Evolutionary conservation across 805 yeast species (phyloP), one percentile per base, ranked within the genome.

Genomic region (Schwanniomyces vanrijiae): DNA sequence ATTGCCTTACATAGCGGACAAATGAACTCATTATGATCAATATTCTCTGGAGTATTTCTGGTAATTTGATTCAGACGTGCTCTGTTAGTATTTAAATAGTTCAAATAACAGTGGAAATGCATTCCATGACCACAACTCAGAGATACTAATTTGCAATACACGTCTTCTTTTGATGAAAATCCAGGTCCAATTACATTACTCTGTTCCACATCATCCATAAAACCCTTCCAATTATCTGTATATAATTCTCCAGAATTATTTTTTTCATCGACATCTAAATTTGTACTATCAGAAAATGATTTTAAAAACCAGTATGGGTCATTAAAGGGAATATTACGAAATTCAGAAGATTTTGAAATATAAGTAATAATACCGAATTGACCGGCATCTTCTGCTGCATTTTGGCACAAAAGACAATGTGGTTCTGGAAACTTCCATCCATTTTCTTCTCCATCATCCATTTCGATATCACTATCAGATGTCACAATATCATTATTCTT

Each of bases 41-140:
- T 66, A 51, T 87, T 82, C 52, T 86, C 96, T 0, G 96, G 96
- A 4, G 84, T 73, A 42, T 91, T 88, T 59, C 96, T 75, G 0
- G 96, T 88, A 28, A 90, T 81, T 59, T 90, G 96, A 14, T 77
- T 81, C 55, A 79, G 82, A 13, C 84, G 76, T 5, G 75, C 65
- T 43, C 80, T 70, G 37, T 77, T 73, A n/a, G 84, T 77, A 26
- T 73, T 71, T 58, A 86, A 64, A 58, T 82, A 88, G 48, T 82
- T 82, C 44, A 80, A 65, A 57, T 84, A 86, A 61, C 99, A 92
- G 14, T 80, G 74, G 50, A 79, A 82, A 64, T 92, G 99, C 84
- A 92, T 86, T 1, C 96, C 95, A 66, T 92, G 99, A 1, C 97
- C 96, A 70, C 99, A 92, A 43, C 96, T 85, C 50, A 82, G 78